These are phyloP conservation scores for Yamadazyma akitaensis DNA, from an alignment of 805 yeast genomes.

Conservation along the genomic window DNA sequence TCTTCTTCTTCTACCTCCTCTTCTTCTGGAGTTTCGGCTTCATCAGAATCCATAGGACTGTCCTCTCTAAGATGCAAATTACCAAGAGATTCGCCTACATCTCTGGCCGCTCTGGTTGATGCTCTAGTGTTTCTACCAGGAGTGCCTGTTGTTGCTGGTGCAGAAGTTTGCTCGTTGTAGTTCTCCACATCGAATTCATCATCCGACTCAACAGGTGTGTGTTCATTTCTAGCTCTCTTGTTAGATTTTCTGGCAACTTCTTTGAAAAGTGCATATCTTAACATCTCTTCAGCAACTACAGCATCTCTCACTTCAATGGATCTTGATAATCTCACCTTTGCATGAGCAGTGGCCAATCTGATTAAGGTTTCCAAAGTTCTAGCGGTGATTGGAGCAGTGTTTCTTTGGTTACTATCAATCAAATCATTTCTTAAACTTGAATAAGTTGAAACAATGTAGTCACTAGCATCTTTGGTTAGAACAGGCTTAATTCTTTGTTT, in stretches of 20 bases:
- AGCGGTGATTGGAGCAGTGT: slow-evolving; percentile 95
- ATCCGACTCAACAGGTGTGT: slow-evolving; percentile 31
- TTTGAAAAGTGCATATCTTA: slow-evolving; percentile 82
- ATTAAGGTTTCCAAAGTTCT: slow-evolving; percentile 95
- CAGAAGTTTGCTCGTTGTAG: slow-evolving; percentile 18
- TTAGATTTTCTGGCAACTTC: slow-evolving; percentile 50
- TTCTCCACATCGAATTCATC: slow-evolving; percentile 22
- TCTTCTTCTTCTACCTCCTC: neutral
- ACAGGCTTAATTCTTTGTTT: slow-evolving; percentile 83
- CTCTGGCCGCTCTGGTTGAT: slow-evolving; percentile 10
- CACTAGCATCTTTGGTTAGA: slow-evolving; percentile 72
- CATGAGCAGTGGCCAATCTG: slow-evolving; percentile 94
- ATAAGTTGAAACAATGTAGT: slow-evolving; percentile 76
- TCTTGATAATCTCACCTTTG: slow-evolving; percentile 84
- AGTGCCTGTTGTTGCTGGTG: neutral
- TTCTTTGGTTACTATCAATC: slow-evolving; percentile 57
- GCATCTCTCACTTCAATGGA: slow-evolving; percentile 78
- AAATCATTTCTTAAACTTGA: slow-evolving; percentile 77
- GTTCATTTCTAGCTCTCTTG: slow-evolving; percentile 30
- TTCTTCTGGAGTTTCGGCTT: slow-evolving; percentile 11
- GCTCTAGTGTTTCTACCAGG: slow-evolving; percentile 9
- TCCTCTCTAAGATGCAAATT: slow-evolving; percentile 25
- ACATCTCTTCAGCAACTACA: slow-evolving; percentile 74
- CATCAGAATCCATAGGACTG: slow-evolving; percentile 16
- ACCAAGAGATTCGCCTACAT: slow-evolving; percentile 25